Evolutionary conservation across 768 basidiomycete genomes (phyloP).

Genomic region (Omphalotus guepiniiformis): DNA sequence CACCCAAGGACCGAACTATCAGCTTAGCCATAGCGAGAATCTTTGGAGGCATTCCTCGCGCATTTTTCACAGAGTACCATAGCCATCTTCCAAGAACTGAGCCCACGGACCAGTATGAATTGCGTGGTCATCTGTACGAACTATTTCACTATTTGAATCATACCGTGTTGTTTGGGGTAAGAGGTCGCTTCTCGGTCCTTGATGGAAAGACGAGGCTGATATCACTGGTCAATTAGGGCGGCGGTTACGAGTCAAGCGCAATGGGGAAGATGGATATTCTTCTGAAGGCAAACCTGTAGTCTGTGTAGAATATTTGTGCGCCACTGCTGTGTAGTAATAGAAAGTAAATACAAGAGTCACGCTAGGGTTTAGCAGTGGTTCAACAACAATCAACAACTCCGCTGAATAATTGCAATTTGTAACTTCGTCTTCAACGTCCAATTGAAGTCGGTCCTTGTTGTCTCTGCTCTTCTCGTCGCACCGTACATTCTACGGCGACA

Average conservation of each 20-base stretch:
- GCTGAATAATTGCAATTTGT: no score
- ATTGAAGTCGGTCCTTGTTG: background rate
- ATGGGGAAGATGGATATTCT: constrained; percentile 39
- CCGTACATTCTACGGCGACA: no score
- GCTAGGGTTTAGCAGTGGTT: no score
- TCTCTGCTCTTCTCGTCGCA: constrained; percentile 3
- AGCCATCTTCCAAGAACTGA: constrained; percentile 56
- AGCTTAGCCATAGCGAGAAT: constrained; percentile 77
- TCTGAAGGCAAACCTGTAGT: constrained; percentile 9
- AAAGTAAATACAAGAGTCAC: no score
- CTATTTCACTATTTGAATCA: constrained; percentile 83
- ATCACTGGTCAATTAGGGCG: constrained; percentile 30
- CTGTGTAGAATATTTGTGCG: constrained; percentile 3
- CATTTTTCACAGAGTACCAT: constrained; percentile 67
- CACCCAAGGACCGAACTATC: background rate
- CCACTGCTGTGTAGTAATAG: constrained; percentile 12
- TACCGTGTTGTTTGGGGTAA: constrained; percentile 72
- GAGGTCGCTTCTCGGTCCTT: constrained; percentile 21
- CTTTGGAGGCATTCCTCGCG: constrained; percentile 67
- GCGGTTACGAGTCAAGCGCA: constrained; percentile 52
- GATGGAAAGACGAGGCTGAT: background rate
- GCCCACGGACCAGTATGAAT: constrained; percentile 59
- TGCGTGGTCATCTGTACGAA: constrained; percentile 68
- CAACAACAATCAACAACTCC: no score
- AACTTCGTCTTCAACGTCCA: constrained; percentile 3